These are phyloP conservation scores for Torulaspora globosa DNA, from an alignment of 1,139 yeast genomes.

Conservation along the genomic window DNA sequence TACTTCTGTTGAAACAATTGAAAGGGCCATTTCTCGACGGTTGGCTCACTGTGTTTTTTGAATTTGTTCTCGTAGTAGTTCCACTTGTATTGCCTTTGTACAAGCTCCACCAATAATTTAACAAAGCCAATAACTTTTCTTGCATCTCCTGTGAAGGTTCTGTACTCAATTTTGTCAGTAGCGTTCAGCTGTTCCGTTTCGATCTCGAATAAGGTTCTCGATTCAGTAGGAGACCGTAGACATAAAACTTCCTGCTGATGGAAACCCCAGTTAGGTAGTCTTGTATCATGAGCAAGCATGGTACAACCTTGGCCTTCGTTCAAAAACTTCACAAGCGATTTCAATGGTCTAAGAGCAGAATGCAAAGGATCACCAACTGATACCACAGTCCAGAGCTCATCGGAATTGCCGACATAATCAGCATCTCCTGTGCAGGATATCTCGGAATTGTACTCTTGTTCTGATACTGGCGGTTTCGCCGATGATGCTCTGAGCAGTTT, in stretches of 20 bases:
- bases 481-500: slow-evolving; percentile 56
- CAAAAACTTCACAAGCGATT: slow-evolving; percentile 46
- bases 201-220: slow-evolving; percentile 60
- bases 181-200: slow-evolving; percentile 38
- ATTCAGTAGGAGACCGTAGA: slow-evolving; percentile 56
- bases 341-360: slow-evolving; percentile 49
- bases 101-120: slow-evolving; percentile 15
- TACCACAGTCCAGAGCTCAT: slow-evolving; percentile 48
- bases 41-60: slow-evolving; percentile 7
- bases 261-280: slow-evolving; percentile 66
- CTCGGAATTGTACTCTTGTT: slow-evolving; percentile 73
- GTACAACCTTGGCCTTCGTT: slow-evolving; percentile 61
- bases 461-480: slow-evolving; percentile 69
- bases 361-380: slow-evolving; percentile 34
- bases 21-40: slow-evolving; percentile 26
- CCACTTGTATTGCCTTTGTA: slow-evolving; percentile 23
- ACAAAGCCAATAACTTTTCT: not conserved
- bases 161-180: slow-evolving; percentile 9
- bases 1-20: slow-evolving; percentile 6
- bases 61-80: slow-evolving; percentile 21
- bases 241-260: slow-evolving; percentile 75
- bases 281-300: slow-evolving; percentile 56
- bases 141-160: slow-evolving; percentile 4
- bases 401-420: slow-evolving; percentile 45
- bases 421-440: slow-evolving; percentile 60